Evolutionary conservation across 805 yeast species (phyloP).

Genomic region (Hyphopichia homilentoma): DNA sequence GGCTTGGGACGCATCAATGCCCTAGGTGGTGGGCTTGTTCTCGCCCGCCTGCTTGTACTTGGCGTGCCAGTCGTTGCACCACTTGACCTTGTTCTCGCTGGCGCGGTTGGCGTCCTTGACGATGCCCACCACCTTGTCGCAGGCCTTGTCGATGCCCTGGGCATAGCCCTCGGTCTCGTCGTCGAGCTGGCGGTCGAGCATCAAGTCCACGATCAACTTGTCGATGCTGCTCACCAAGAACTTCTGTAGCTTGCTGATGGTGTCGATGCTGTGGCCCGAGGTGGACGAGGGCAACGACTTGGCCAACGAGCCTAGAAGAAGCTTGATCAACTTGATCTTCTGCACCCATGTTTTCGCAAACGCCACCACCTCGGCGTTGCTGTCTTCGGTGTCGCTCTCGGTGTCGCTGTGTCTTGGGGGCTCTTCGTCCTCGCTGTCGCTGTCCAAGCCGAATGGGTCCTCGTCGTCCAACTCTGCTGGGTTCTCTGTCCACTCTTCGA

Average conservation of each 20-base stretch:
- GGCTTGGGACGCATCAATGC: no score
- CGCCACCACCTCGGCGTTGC: constrained; percentile 25
- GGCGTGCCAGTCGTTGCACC: constrained; percentile 53
- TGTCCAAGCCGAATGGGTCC: constrained; percentile 48
- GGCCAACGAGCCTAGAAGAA: constrained; percentile 54
- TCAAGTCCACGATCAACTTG: constrained; percentile 53
- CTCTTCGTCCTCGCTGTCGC: constrained; percentile 21
- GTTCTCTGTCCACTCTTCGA: constrained; percentile 64
- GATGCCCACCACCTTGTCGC: constrained; percentile 27
- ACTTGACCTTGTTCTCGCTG: constrained; percentile 52
- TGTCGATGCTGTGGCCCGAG: constrained; percentile 44
- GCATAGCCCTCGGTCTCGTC: constrained; percentile 28
- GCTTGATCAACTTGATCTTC: constrained; percentile 53
- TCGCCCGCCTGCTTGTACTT: constrained; percentile 40
- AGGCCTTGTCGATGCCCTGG: constrained; percentile 19
- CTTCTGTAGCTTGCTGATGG: constrained; percentile 40
- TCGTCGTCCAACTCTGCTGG: constrained; percentile 45
- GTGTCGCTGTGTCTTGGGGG: constrained; percentile 17
- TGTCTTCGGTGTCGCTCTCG: constrained; percentile 22
- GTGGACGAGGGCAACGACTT: constrained; percentile 52
- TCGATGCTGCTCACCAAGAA: constrained; percentile 48
- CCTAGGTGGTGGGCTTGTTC: no score
- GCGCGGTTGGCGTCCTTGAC: constrained; percentile 46
- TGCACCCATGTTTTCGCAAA: constrained; percentile 48
- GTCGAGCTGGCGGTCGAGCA: constrained; percentile 43